A percentile compares a stretch with the other conserved stretches of the same genome.
phyloP scores from a whole-genome alignment of 345 rosid species.

The thale cress (Arabidopsis thaliana) region DNA sequence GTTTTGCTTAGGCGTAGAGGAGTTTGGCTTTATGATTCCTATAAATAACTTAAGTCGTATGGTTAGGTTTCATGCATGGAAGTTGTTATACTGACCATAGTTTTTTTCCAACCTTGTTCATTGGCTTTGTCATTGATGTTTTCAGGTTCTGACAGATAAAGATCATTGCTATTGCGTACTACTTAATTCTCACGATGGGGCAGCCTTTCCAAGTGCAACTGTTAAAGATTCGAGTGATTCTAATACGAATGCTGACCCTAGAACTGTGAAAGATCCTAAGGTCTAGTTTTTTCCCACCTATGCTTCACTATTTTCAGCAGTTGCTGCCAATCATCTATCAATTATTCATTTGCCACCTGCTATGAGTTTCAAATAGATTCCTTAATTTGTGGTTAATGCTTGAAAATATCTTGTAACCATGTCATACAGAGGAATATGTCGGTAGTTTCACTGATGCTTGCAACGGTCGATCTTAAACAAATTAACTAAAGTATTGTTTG shows the following conservation, averaged over 20 bases:
- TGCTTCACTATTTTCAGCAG: slow-evolving; percentile 14
- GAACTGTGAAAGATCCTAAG: slow-evolving; percentile 64
- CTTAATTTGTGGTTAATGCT: not conserved
- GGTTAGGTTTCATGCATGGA: slow-evolving; percentile 2
- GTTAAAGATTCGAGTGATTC: slow-evolving; percentile 57
- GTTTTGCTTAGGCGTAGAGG: slow-evolving; percentile 4
- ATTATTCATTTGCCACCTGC: not conserved
- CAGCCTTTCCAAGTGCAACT: slow-evolving; percentile 79
- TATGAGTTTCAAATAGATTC: slow-evolving; percentile 20
- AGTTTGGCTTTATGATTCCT: slow-evolving; percentile 23
- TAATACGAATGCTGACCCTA: slow-evolving; percentile 46
- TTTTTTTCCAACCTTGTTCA: slow-evolving; percentile 24
- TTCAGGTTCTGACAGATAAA: slow-evolving; percentile 82
- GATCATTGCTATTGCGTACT: slow-evolving; percentile 95
- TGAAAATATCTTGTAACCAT: not conserved
- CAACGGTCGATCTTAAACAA: not conserved
- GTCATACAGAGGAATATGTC: not conserved
- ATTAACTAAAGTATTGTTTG: not conserved
- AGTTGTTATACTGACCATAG: not conserved
- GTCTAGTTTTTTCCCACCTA: slow-evolving; percentile 47
- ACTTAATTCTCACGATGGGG: slow-evolving; percentile 92
- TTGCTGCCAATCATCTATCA: slow-evolving; percentile 5
- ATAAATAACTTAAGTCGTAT: not conserved
- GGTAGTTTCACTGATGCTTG: not conserved
- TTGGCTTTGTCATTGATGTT: slow-evolving; percentile 26